Evolutionary conservation across 768 basidiomycete genomes (phyloP).

Genomic region (Pisolithus orientalis): DNA sequence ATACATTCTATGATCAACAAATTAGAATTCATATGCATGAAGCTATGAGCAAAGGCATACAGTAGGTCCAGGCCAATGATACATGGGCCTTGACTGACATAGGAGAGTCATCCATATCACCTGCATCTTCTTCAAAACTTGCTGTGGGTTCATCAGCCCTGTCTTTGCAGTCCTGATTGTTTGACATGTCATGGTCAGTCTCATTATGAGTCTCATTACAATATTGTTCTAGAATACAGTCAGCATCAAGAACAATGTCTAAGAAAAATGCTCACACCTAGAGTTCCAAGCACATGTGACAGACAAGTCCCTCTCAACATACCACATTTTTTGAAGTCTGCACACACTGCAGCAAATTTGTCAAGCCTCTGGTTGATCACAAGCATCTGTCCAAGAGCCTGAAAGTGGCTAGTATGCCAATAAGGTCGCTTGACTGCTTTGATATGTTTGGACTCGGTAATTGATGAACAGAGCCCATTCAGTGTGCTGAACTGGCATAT

Average conservation of each 20-base stretch:
- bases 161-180: not conserved
- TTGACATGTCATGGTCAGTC: not conserved
- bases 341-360: slow-evolving; percentile 17
- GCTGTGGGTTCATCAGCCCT: not conserved
- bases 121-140: not conserved
- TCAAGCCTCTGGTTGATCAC: slow-evolving; percentile 24
- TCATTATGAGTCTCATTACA: not conserved
- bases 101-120: not conserved
- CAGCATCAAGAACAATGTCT: not conserved
- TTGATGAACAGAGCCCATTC: slow-evolving; percentile 32
- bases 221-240: not conserved
- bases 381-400: slow-evolving; percentile 27
- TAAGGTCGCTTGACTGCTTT: slow-evolving; percentile 32
- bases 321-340: slow-evolving; percentile 12
- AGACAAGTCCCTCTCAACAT: slow-evolving; percentile 17
- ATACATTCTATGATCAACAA: not conserved
- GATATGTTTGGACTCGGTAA: slow-evolving; percentile 32
- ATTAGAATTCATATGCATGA: not conserved
- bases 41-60: not conserved
- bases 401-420: slow-evolving; percentile 16
- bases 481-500: slow-evolving; percentile 27
- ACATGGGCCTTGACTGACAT: not conserved
- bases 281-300: not conserved
- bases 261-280: not conserved
- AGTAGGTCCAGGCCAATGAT: not conserved